Conservation (phyloP, 345 rosid species). For the Citrus maxima region DNA sequence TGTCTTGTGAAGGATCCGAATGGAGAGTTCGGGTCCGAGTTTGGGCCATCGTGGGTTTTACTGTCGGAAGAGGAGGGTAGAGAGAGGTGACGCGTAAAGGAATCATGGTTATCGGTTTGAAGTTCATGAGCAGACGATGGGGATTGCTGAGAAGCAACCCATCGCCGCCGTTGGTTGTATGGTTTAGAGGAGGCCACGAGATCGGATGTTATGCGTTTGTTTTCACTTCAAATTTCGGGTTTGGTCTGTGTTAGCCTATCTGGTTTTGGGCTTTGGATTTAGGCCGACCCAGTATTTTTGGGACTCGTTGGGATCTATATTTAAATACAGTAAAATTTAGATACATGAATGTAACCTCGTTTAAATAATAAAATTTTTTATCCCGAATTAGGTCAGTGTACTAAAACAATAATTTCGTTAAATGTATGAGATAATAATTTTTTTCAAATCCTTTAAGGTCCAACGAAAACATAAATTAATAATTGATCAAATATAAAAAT, state of each 20-base stretch:
- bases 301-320: too few species aligned
- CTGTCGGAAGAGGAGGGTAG: constrained; percentile 7
- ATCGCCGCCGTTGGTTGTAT: constrained; percentile 55
- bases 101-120: constrained; percentile 12
- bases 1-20: constrained; percentile 21
- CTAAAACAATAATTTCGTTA: too few species aligned
- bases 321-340: too few species aligned
- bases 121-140: constrained; percentile 53
- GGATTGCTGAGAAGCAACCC: constrained; percentile 23
- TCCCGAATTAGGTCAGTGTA: too few species aligned
- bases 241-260: background rate
- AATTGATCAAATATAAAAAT: too few species aligned
- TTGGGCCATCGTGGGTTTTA: constrained; percentile 31
- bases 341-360: too few species aligned
- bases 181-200: constrained; percentile 3
- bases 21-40: constrained; percentile 28
- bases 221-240: background rate
- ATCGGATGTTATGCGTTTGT: too few species aligned
- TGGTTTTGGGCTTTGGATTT: background rate
- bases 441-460: too few species aligned
- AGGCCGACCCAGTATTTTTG: too few species aligned
- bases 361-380: too few species aligned
- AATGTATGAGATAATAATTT: too few species aligned
- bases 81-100: constrained; percentile 7
- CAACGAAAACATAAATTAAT: too few species aligned